phyloP scores from a whole-genome alignment of 257 asterid genomes.

The Cinchona pubescens region DNA sequence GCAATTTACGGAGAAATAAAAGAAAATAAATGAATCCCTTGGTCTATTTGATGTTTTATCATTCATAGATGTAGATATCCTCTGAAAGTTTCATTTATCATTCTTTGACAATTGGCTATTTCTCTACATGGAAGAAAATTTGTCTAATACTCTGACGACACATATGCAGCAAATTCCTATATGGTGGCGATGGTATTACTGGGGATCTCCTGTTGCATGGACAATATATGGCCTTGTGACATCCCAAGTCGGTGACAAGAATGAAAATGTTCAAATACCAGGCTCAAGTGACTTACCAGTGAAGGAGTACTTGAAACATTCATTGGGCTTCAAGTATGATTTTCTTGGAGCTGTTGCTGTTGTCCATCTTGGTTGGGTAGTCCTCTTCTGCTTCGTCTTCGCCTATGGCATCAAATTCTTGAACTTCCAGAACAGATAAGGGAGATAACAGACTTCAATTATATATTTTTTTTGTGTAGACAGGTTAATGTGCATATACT shows the following conservation, averaged over 20 bases:
- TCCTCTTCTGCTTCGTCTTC: constrained; percentile 59
- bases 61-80: too few species aligned
- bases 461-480: neutral
- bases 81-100: too few species aligned
- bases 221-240: constrained; percentile 79
- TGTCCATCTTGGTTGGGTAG: constrained; percentile 64
- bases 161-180: constrained; percentile 60
- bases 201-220: constrained; percentile 87
- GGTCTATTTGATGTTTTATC: neutral
- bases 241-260: constrained; percentile 63
- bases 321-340: constrained; percentile 54
- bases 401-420: constrained; percentile 68
- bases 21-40: neutral
- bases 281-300: constrained; percentile 34
- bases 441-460: neutral
- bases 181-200: constrained; percentile 96
- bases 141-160: neutral
- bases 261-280: constrained; percentile 35
- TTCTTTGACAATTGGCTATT: neutral
- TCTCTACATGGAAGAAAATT: neutral
- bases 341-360: constrained; percentile 67
- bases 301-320: constrained; percentile 40
- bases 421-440: constrained; percentile 69
- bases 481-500: constrained; percentile 9
- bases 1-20: constrained; percentile 4